Percentiles rank a stretch among this genome's conserved stretches.
These are phyloP conservation scores for Candida khao-thaluensis DNA, from an alignment of 805 yeast species.

Conservation along the genomic window DNA sequence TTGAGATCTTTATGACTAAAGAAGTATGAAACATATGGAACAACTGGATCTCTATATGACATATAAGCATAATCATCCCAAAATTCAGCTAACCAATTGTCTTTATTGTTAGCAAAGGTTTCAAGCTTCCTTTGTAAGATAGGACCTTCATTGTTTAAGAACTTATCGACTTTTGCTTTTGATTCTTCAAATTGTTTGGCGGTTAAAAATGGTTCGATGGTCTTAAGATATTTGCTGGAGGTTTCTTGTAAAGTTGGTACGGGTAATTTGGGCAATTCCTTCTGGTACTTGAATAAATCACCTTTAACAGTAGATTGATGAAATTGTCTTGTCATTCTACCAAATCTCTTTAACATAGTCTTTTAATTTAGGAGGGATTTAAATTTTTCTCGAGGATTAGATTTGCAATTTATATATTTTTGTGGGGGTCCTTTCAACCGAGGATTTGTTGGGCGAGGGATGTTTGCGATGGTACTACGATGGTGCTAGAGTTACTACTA, in stretches of 20 bases:
- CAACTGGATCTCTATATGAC: constrained; percentile 90
- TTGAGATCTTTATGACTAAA: constrained; percentile 73
- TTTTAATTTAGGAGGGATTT: background rate
- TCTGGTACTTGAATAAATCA: constrained; percentile 69
- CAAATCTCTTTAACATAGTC: constrained; percentile 11
- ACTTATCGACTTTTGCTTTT: constrained; percentile 63
- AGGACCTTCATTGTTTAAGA: constrained; percentile 58
- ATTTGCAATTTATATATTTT: constrained; percentile 1
- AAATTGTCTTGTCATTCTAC: constrained; percentile 18
- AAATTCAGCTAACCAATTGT: constrained; percentile 88
- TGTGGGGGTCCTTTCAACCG: constrained; percentile 13
- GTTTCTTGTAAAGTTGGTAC: constrained; percentile 81
- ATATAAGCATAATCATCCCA: constrained; percentile 96
- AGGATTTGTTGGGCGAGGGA: constrained; percentile 7
- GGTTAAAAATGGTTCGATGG: constrained; percentile 67
- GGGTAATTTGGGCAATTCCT: constrained; percentile 76
- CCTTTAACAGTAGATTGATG: constrained; percentile 48
- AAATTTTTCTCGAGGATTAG: background rate
- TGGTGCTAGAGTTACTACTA: background rate
- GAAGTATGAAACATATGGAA: constrained; percentile 90
- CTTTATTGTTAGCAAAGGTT: constrained; percentile 55
- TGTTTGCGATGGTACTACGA: background rate
- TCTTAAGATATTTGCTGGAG: constrained; percentile 61
- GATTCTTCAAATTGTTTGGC: constrained; percentile 49
- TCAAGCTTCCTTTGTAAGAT: constrained; percentile 64